Conservation (phyloP, 441 rosid genomes). For the Pelargonium cotyledonis region DNA sequence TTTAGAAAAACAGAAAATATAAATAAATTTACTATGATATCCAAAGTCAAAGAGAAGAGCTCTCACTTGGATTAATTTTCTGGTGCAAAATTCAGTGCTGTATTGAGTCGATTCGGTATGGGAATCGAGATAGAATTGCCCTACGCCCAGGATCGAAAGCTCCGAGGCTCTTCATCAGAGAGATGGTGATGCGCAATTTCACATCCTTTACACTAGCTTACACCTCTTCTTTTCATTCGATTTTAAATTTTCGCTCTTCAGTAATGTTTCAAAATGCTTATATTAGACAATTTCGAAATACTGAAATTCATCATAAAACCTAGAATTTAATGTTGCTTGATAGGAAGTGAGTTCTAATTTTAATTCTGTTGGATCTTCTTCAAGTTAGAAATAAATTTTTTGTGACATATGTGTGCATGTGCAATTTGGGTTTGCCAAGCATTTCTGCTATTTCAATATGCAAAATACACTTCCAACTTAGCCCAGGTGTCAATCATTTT, state of each 20-base stretch:
- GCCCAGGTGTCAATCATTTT: too few relatives aligned
- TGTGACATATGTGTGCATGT: too few relatives aligned
- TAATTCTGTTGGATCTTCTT: too few relatives aligned
- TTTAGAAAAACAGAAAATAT: neutral
- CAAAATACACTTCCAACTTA: too few relatives aligned
- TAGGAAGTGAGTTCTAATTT: too few relatives aligned
- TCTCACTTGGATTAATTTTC: neutral
- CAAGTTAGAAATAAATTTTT: too few relatives aligned
- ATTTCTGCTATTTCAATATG: too few relatives aligned
- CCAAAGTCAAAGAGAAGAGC: neutral
- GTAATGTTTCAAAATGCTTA: too few relatives aligned
- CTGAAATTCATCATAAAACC: too few relatives aligned
- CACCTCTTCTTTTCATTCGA: constrained; percentile 17
- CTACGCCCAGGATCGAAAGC: constrained; percentile 25
- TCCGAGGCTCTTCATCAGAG: constrained; percentile 80
- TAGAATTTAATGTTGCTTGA: too few relatives aligned
- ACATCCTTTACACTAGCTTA: constrained; percentile 95
- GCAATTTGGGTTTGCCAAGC: too few relatives aligned
- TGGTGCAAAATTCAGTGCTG: neutral
- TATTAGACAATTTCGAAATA: too few relatives aligned
- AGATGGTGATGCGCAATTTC: constrained; percentile 86
- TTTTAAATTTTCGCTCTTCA: neutral
- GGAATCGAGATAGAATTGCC: constrained; percentile 28
- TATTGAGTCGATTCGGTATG: constrained; percentile 20
- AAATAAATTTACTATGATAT: neutral